Conservation (phyloP, 371 early-diverging fungal species). For the Actinomucor elegans region DNA sequence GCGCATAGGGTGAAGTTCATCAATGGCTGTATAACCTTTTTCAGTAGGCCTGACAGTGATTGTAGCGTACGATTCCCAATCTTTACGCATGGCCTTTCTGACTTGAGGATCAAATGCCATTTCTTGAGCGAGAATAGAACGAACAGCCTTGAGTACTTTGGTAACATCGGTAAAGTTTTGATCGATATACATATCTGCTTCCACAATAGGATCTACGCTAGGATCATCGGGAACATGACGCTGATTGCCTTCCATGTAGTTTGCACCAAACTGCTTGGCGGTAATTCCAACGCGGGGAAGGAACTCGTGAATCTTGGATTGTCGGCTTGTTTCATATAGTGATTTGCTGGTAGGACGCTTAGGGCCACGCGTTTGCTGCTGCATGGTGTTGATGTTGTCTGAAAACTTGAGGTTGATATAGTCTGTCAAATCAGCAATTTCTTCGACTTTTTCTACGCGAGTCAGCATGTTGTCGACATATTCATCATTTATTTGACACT, state of each 20-base stretch:
- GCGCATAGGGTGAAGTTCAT: constrained; percentile 77
- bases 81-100: constrained; percentile 76
- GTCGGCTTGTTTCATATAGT: constrained; percentile 31
- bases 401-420: constrained; percentile 74
- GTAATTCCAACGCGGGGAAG: constrained; percentile 61
- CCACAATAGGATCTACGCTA: constrained; percentile 52
- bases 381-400: constrained; percentile 54
- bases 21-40: constrained; percentile 76
- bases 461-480: constrained; percentile 50
- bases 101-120: constrained; percentile 84
- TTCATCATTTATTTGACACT: constrained; percentile 48
- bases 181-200: constrained; percentile 61
- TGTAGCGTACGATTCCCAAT: constrained; percentile 68
- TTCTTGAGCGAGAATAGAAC: constrained; percentile 71
- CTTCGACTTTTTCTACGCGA: constrained; percentile 65
- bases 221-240: constrained; percentile 61
- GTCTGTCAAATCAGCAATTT: constrained; percentile 73
- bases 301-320: constrained; percentile 57
- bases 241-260: constrained; percentile 54
- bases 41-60: constrained; percentile 83
- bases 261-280: constrained; percentile 69
- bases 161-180: constrained; percentile 54
- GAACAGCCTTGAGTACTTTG: constrained; percentile 68
- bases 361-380: constrained; percentile 45
- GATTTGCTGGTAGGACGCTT: constrained; percentile 46